Evolutionary conservation across 2,329 filamentous ascomycete genomes (phyloP), one percentile per base, ranked within the genome.

Genomic region (Cercospora zeae-maydis): DNA sequence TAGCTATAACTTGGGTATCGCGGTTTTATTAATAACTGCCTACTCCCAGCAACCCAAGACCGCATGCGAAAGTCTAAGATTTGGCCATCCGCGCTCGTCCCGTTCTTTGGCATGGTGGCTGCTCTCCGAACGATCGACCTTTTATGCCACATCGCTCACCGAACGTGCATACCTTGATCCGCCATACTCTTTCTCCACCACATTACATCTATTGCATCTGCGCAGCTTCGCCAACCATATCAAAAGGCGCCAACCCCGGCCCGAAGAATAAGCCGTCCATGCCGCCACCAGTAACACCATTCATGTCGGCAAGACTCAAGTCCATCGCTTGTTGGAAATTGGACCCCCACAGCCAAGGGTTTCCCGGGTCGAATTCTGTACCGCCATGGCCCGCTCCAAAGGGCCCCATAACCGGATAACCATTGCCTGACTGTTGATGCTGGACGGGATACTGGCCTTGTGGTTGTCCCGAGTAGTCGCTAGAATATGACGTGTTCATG

Each of bases 321-420:
- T 75, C 73, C 74, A 75, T 75, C 9, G 72, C 73, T 51, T 75
- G 73, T 63, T 75, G 72, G 30, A 75, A 74, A 14, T 72, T 72
- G 8, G 66, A 69, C n/a, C 73, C 73, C 73, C 73, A 75, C 8
- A 69, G 70, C 62, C 65, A 73, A 21, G 57, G 63, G 45, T 66
- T 64, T 14, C 59, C 62, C 1, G 66, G 63, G 63, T 66, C 58
- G 19, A 61, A 58, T 11, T 59, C 45, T 51, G 42, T 21, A 1
- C 11, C 14, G 33, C 33, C 31, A 10, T 24, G 34, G 19, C 55
- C 39, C 21, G 16, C 16, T 21, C 39, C 62, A 11, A 61, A 62
- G 39, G 37, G 24, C 24, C 31, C 52, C 10, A 61, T 51, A 37
- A 45, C 47, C 11, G 63, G 58, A 31, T 52, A 59, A 9, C 19